Conservation (phyloP, 345 rosid genomes). For the Erodium maritimum region DNA sequence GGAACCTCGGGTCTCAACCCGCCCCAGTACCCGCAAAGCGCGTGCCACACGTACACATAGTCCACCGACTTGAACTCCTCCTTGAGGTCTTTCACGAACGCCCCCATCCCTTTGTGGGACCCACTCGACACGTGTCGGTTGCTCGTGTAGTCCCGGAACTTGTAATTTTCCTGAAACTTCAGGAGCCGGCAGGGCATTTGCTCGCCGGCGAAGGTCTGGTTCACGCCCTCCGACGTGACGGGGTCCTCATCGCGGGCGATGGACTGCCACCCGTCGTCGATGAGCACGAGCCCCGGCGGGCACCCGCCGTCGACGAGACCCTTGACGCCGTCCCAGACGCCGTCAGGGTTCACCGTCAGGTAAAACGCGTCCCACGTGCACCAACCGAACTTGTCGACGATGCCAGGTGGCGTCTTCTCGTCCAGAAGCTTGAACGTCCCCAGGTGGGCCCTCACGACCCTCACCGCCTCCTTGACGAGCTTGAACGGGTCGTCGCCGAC, state of each 20-base stretch:
- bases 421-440: conserved; percentile 65
- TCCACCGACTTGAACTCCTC: conserved; percentile 64
- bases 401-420: conserved; percentile 72
- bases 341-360: conserved; percentile 72
- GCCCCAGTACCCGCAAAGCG: conserved; percentile 96
- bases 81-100: conserved; percentile 65
- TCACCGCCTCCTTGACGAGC: conserved; percentile 65
- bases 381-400: conserved; percentile 96
- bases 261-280: conserved; percentile 98
- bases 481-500: conserved; percentile 57
- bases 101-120: conserved; percentile 66
- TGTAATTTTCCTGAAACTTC: conserved; percentile 74
- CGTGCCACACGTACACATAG: conserved; percentile 90
- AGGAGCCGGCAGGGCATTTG: conserved; percentile 91
- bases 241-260: conserved; percentile 69
- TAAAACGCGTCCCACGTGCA: conserved; percentile 99
- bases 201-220: conserved; percentile 65
- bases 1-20: conserved; percentile 69
- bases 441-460: conserved; percentile 43
- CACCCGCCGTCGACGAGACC: conserved; percentile 75
- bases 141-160: conserved; percentile 61
- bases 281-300: conserved; percentile 87
- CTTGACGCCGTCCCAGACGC: conserved; percentile 62
- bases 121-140: conserved; percentile 13
- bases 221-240: conserved; percentile 64